Evolutionary conservation across 257 asterid genomes (phyloP).

Genomic region (Mitragyna speciosa): DNA sequence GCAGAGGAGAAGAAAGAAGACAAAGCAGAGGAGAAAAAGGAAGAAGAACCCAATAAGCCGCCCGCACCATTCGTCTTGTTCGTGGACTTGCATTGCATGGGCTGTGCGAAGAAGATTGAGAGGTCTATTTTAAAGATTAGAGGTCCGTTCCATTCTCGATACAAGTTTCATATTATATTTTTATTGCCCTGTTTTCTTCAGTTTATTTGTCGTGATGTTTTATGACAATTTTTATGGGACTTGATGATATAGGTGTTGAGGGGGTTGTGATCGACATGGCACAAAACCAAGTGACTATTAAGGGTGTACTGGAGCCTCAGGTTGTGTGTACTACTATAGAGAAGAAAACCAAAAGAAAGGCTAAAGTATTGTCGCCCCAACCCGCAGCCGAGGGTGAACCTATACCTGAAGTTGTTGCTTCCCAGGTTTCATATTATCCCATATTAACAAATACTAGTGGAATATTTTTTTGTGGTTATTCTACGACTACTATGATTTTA

Average conservation of each 20-base stretch:
- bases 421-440: slow-evolving; percentile 48
- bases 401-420: slow-evolving; percentile 68
- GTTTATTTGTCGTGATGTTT: neutral
- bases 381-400: slow-evolving; percentile 71
- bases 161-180: no score
- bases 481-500: no score
- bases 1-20: slow-evolving; percentile 37
- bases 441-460: no score
- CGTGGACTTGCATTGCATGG: slow-evolving; percentile 79
- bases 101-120: slow-evolving; percentile 85
- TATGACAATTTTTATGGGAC: neutral
- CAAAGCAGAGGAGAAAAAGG: slow-evolving; percentile 34
- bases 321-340: slow-evolving; percentile 62
- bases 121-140: slow-evolving; percentile 64
- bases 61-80: slow-evolving; percentile 63
- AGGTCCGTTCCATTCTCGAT: slow-evolving; percentile 36
- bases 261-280: slow-evolving; percentile 61
- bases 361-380: slow-evolving; percentile 65
- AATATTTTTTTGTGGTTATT: no score
- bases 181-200: neutral
- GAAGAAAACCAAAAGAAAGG: slow-evolving; percentile 63
- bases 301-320: slow-evolving; percentile 74
- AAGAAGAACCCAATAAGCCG: slow-evolving; percentile 49
- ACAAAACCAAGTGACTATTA: slow-evolving; percentile 70
- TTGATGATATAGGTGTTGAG: slow-evolving; percentile 55